Percentiles rank a stretch among this genome's conserved stretches.
phyloP scores from a whole-genome alignment of 495 filamentous ascomycete genomes.

The Talaromyces adpressus region DNA sequence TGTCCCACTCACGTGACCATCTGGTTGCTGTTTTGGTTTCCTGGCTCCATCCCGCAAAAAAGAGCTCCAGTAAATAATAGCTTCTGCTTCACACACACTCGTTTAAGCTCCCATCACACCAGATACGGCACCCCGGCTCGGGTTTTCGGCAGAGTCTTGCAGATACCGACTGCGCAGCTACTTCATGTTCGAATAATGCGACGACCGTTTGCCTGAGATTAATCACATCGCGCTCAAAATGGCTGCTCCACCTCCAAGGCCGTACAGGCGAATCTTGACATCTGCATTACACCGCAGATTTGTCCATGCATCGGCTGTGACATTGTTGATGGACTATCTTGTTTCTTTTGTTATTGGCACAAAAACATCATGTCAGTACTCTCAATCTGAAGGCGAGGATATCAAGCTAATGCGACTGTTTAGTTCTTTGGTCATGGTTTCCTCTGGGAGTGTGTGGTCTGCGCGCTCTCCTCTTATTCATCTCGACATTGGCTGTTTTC shows the following conservation, averaged over 20 bases:
- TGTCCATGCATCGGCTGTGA: constrained; percentile 59
- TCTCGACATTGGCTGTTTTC: constrained; percentile 59
- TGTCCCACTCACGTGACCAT: background rate
- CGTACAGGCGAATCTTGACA: constrained; percentile 86
- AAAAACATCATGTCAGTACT: constrained; percentile 57
- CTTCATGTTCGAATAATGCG: background rate
- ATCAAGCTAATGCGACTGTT: background rate
- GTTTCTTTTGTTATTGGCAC: constrained; percentile 63
- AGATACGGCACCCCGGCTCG: background rate
- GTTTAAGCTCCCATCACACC: background rate
- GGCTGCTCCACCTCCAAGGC: constrained; percentile 41
- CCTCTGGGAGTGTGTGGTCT: constrained; percentile 69
- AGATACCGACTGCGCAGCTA: background rate
- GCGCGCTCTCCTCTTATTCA: constrained; percentile 64
- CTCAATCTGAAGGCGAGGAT: background rate
- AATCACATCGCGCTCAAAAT: constrained; percentile 25
- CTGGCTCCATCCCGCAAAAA: constrained; percentile 2
- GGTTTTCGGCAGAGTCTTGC: background rate
- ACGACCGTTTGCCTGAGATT: background rate
- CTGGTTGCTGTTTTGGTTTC: constrained; percentile 10
- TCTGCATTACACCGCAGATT: constrained; percentile 85
- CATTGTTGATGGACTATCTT: constrained; percentile 66
- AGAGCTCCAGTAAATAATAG: background rate
- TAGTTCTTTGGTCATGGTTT: constrained; percentile 82
- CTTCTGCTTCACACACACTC: background rate